phyloP scores from a whole-genome alignment of 2,329 filamentous ascomycete species.

The Diaporthe citri region DNA sequence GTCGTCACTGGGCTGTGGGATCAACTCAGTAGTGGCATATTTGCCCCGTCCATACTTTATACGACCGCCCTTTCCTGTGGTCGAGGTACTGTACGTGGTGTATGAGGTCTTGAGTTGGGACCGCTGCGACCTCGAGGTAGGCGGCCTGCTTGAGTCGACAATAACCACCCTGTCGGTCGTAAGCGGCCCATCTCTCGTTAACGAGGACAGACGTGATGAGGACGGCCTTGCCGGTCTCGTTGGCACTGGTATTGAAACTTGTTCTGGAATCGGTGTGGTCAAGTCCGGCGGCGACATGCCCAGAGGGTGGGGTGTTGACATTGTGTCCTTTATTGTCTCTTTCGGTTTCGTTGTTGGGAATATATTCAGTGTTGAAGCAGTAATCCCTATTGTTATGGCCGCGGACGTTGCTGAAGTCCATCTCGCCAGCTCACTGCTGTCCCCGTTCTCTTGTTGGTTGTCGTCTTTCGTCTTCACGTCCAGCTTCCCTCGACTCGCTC shows the following conservation, averaged over 20 bases:
- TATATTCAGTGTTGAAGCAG: slow-evolving; percentile 1
- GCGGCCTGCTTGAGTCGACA: slow-evolving; percentile 45
- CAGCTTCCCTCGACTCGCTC: background rate
- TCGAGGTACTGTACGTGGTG: slow-evolving; percentile 47
- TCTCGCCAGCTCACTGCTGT: background rate
- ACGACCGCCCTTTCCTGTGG: slow-evolving; percentile 47
- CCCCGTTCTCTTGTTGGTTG: background rate
- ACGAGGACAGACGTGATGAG: slow-evolving; percentile 33
- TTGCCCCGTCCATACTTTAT: slow-evolving; percentile 64
- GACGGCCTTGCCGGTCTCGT: slow-evolving; percentile 27
- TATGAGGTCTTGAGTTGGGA: slow-evolving; percentile 35
- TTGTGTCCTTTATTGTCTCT: background rate
- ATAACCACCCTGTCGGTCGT: slow-evolving; percentile 38
- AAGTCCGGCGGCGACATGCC: slow-evolving; percentile 33
- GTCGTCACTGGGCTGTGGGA: slow-evolving; percentile 68
- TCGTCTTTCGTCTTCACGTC: background rate
- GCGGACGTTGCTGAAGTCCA: slow-evolving; percentile 23
- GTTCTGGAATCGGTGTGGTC: background rate
- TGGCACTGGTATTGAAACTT: slow-evolving; percentile 6
- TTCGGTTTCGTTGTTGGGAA: background rate
- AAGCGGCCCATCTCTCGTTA: slow-evolving; percentile 13
- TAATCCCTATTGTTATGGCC: slow-evolving; percentile 5
- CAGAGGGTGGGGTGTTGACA: slow-evolving; percentile 16
- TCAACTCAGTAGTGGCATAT: slow-evolving; percentile 58
- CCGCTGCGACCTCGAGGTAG: slow-evolving; percentile 41